Conservation (phyloP, 495 filamentous ascomycete species). For the Penicillium antarcticum region DNA sequence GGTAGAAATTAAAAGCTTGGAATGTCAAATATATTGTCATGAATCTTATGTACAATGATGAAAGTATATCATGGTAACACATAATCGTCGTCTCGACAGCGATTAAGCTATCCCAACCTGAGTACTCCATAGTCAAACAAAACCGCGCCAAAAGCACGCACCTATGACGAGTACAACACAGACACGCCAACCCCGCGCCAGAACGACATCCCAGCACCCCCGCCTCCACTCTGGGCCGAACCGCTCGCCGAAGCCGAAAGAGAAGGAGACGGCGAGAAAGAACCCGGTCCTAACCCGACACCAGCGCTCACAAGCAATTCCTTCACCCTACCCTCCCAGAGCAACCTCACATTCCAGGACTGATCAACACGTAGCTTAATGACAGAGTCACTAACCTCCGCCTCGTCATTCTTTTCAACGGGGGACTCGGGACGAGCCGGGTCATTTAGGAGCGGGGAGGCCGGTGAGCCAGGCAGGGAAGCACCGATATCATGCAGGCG, state of each 20-base stretch:
- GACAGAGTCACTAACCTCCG: conserved; percentile 76
- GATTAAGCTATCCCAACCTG: not conserved
- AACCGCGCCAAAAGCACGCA: not conserved
- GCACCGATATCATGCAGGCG: conserved; percentile 28
- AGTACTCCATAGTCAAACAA: not conserved
- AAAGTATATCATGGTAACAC: conserved; percentile 13
- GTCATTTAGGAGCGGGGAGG: conserved; percentile 19
- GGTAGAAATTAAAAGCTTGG: conserved; percentile 18
- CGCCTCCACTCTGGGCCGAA: conserved; percentile 58
- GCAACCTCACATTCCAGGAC: conserved; percentile 72
- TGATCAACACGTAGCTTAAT: conserved; percentile 87
- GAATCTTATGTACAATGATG: conserved; percentile 33
- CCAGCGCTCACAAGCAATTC: conserved; percentile 90
- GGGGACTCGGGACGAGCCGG: conserved; percentile 21
- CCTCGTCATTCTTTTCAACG: conserved; percentile 27
- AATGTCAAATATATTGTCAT: conserved; percentile 29
- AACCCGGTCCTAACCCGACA: conserved; percentile 60
- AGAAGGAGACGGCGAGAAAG: conserved; percentile 36
- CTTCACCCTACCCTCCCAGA: conserved; percentile 95
- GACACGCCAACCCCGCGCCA: conserved; percentile 74
- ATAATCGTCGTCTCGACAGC: conserved; percentile 4
- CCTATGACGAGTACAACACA: conserved; percentile 86
- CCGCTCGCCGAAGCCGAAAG: conserved; percentile 24
- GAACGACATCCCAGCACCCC: conserved; percentile 59
- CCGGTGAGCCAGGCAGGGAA: conserved; percentile 17